Evolutionary conservation across 2,329 filamentous ascomycete genomes (phyloP).

Genomic region (Aureobasidium mangrovei): DNA sequence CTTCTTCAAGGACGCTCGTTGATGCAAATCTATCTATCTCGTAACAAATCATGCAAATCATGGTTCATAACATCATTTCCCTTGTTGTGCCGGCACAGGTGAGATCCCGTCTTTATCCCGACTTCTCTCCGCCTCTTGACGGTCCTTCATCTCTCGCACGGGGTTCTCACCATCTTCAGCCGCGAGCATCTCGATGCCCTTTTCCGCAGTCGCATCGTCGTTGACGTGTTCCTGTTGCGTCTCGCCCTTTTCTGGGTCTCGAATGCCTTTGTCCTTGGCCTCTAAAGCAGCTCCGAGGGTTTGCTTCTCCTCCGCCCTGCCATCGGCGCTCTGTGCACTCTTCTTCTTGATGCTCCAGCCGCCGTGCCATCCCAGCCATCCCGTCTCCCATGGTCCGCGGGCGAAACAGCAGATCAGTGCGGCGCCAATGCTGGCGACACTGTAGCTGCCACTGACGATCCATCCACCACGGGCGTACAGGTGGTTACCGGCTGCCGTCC

Average conservation of each 20-base stretch:
- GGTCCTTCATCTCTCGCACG: conserved; percentile 7
- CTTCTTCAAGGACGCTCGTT: no score
- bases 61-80: neutral
- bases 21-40: no score
- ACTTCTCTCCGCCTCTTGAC: conserved; percentile 1
- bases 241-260: neutral
- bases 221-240: conserved; percentile 20
- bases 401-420: conserved; percentile 38
- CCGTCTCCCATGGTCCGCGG: conserved; percentile 47
- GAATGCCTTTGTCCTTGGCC: no score
- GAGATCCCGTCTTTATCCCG: neutral
- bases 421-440: conserved; percentile 45
- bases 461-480: conserved; percentile 50
- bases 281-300: neutral
- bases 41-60: neutral
- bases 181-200: conserved; percentile 22
- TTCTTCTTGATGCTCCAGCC: conserved; percentile 45
- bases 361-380: conserved; percentile 54
- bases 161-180: conserved; percentile 19
- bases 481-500: conserved; percentile 46
- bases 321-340: conserved; percentile 32
- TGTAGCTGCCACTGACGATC: conserved; percentile 48
- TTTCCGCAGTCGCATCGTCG: conserved; percentile 20
- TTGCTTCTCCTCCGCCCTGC: conserved; percentile 23
- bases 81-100: neutral